A percentile compares a stretch with the other conserved stretches of the same genome.
Evolutionary conservation across 805 yeast genomes (phyloP).

Genomic region (Teunomyces pallodes): DNA sequence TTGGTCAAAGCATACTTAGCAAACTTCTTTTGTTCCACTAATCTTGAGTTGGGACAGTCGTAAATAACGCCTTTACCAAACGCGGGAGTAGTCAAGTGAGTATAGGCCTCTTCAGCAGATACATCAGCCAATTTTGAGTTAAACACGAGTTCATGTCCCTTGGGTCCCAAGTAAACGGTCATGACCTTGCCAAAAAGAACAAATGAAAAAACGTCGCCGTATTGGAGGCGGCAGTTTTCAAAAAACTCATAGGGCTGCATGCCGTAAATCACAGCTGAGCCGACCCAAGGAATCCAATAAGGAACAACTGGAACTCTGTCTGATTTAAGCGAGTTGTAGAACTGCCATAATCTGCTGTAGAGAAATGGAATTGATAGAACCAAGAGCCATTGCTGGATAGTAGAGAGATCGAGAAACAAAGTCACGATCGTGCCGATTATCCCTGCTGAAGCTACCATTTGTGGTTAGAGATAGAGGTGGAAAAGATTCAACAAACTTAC

Average conservation of each 20-base stretch:
- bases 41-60: constrained; percentile 88
- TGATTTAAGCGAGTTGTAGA: constrained; percentile 59
- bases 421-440: neutral
- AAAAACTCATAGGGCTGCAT: constrained; percentile 94
- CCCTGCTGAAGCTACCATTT: neutral
- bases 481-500: neutral
- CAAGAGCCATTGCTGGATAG: constrained; percentile 20
- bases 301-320: constrained; percentile 89
- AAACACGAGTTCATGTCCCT: constrained; percentile 94
- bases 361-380: constrained; percentile 53
- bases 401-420: neutral
- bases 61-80: constrained; percentile 96
- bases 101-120: constrained; percentile 93
- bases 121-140: constrained; percentile 88
- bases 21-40: constrained; percentile 98
- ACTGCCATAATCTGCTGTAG: constrained; percentile 55
- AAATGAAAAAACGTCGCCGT: constrained; percentile 92
- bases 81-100: constrained; percentile 93
- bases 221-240: constrained; percentile 66
- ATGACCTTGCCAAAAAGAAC: constrained; percentile 83
- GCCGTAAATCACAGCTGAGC: constrained; percentile 85
- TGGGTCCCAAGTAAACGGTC: constrained; percentile 96
- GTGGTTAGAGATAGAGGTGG: neutral
- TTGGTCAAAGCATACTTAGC: constrained; percentile 85
- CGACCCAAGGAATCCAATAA: constrained; percentile 93